phyloP scores from a whole-genome alignment of 345 rosid species.

The Passiflora organensis region DNA sequence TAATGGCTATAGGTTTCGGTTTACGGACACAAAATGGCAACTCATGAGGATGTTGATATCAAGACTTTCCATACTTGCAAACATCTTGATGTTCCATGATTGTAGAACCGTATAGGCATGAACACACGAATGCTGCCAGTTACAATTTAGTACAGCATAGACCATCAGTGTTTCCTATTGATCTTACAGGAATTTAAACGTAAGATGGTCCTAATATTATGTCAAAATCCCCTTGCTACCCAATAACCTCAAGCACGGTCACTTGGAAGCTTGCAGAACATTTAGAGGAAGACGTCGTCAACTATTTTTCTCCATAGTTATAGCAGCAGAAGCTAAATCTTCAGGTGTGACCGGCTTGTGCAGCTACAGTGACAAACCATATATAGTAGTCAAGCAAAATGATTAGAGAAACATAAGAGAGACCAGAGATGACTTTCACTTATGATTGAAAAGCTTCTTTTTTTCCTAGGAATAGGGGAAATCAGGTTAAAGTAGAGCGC shows the following conservation, averaged over 20 bases:
- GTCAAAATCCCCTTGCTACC: no score
- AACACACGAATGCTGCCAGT: no score
- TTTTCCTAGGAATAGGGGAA: background rate
- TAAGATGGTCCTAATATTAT: no score
- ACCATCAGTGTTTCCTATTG: no score
- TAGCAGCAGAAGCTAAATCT: slow-evolving; percentile 45
- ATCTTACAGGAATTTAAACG: no score
- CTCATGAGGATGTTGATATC: no score
- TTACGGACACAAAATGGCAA: no score
- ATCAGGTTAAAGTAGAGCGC: background rate
- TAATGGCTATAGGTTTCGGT: no score
- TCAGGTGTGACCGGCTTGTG: slow-evolving; percentile 63
- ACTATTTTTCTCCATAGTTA: slow-evolving; percentile 13
- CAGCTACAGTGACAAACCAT: slow-evolving; percentile 40
- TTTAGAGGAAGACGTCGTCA: slow-evolving; percentile 1
- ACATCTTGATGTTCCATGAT: no score
- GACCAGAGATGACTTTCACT: background rate
- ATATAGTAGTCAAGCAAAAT: slow-evolving; percentile 3
- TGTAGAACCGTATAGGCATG: no score
- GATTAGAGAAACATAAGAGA: background rate
- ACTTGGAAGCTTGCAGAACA: background rate
- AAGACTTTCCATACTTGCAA: no score
- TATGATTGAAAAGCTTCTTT: background rate
- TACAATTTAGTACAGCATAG: no score
- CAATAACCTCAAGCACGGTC: background rate